Base-by-base conservation (phyloP, 2,329 filamentous ascomycete genomes). In the Ceratocystis smalleyi region DNA sequence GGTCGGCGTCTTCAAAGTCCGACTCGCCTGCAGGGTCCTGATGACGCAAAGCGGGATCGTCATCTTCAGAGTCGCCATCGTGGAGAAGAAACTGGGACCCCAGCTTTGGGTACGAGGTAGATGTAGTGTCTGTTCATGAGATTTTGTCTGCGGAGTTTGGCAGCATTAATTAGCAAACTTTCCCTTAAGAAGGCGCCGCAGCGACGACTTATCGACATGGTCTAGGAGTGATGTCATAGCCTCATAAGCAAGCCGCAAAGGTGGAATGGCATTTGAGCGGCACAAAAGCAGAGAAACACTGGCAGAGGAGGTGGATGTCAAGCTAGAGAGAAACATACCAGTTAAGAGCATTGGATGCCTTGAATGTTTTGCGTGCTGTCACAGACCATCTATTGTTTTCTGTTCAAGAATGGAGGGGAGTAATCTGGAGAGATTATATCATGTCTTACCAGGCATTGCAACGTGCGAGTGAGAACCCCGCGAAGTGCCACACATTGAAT, bases 31-130 rank as follows among this genome's bases (percentile, higher is more conserved):
- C 12, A n/a, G 57, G 47, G 43, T 63, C 40, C 7, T 54, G 59
- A 10, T 30, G 45, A 10, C 47, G 60, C 19, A 57, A 24, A 15
- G 55, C 43, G 27, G 57, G 62, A 35, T 68, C 68, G 22, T 68
- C 66, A 54, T 68, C 68, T 24, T 68, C 65, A 32, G 66, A 69
- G 43, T 69, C 68, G 22, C 66, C 65, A 35, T 69, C 68, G 7
- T 65, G 67, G 15, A 67, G 64, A n/a, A 68, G 63, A 45, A 69
- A 67, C 40, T 68, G 67, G 8, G 66, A 66, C 1, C 66, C 61
- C 62, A 68, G 30, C 24, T 66, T 66, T 40, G 65, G 62, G 59
- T 66, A 67, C 8, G 61, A 62, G n/a, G 62, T 62, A 59, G 62
- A 62, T 17, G 64, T 61, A 1, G 64, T 62, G n/a, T 66, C 61